A percentile compares a stretch with the other conserved stretches of the same genome.
Conservation (phyloP, 2,329 filamentous ascomycete species). For the Tolypocladium tundrense region DNA sequence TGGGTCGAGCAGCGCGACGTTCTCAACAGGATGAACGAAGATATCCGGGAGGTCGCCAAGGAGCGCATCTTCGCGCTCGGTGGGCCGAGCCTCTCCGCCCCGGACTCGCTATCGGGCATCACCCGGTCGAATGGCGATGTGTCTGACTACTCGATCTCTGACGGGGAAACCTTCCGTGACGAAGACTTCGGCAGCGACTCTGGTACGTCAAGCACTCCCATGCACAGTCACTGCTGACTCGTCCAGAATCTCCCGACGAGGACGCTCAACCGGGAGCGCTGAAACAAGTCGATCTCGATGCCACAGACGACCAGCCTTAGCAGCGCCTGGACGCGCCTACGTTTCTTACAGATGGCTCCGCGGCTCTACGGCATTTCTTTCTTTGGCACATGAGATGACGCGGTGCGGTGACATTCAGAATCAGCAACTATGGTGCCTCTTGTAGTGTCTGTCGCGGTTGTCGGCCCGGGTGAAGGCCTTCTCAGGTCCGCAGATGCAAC, state of each 20-base stretch:
- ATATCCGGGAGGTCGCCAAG: neutral
- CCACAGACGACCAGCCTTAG: too few species aligned
- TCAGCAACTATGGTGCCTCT: neutral
- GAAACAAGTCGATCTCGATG: too few species aligned
- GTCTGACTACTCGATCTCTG: neutral
- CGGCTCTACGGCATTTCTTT: neutral
- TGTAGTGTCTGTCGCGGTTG: neutral
- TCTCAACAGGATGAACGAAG: conserved; percentile 3
- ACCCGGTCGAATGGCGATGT: neutral
- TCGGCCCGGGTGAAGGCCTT: neutral
- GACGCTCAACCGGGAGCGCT: too few species aligned
- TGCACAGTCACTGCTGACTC: neutral
- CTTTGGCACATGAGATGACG: neutral
- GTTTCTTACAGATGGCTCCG: too few species aligned
- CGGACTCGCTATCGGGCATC: neutral
- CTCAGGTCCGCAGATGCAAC: neutral
- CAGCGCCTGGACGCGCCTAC: too few species aligned
- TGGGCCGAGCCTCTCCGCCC: neutral
- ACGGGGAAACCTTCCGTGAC: neutral
- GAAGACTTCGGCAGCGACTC: neutral
- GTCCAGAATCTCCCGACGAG: too few species aligned
- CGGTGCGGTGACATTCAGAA: neutral
- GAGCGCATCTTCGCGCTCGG: neutral
- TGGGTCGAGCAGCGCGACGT: conserved; percentile 2
- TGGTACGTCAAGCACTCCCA: neutral